Percentiles rank a stretch among this genome's conserved stretches.
phyloP scores from a whole-genome alignment of 257 asterid genomes.

The Solanum tarapatanum region DNA sequence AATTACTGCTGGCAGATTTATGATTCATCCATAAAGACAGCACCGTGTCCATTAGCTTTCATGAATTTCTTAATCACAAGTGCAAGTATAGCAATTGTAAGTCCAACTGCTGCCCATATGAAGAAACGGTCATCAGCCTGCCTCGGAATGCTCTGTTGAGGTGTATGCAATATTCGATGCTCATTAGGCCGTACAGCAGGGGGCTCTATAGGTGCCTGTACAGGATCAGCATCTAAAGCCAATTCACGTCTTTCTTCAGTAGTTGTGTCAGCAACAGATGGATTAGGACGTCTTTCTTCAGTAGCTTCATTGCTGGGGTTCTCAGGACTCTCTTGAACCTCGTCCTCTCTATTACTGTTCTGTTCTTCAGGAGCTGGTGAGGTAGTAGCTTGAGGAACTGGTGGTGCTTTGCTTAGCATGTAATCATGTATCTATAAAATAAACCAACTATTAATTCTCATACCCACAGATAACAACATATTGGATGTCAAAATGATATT shows the following conservation, averaged over 20 bases:
- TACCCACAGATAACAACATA: not conserved
- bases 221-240: conserved; percentile 19
- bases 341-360: conserved; percentile 12
- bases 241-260: conserved; percentile 28
- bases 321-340: conserved; percentile 19
- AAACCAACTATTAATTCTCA: not conserved
- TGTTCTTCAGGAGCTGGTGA: conserved; percentile 22
- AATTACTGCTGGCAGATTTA: not conserved
- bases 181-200: conserved; percentile 17
- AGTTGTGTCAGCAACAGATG: conserved; percentile 16
- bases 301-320: conserved; percentile 15
- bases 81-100: conserved; percentile 66
- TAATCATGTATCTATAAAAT: conserved; percentile 62
- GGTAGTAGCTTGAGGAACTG: conserved; percentile 36
- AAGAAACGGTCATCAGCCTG: conserved; percentile 61
- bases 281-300: conserved; percentile 19
- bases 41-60: conserved; percentile 71
- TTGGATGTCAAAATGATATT: not conserved
- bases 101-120: conserved; percentile 83
- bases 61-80: conserved; percentile 75
- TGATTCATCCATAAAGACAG: conserved; percentile 62
- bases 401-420: conserved; percentile 60
- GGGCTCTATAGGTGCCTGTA: conserved; percentile 23
- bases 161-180: conserved; percentile 25
- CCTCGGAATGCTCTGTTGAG: conserved; percentile 29